A percentile compares a stretch with the other conserved stretches of the same genome.
These are phyloP conservation scores for Magnaporthiopsis incrustans DNA, from an alignment of 2,329 filamentous ascomycete species.

Conservation along the genomic window DNA sequence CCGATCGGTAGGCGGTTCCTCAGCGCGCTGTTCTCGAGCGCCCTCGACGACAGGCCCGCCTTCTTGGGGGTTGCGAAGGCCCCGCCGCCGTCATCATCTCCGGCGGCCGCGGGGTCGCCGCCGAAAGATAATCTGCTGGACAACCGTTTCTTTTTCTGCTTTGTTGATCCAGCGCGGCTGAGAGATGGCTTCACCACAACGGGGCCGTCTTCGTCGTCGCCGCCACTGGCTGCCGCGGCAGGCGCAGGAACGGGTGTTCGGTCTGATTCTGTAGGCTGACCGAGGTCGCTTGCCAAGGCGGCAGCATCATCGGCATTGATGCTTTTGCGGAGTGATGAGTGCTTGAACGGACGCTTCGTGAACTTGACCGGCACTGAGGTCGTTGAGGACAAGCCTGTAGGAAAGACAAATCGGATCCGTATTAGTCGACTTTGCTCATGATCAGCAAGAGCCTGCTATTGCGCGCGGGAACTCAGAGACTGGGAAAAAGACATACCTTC, in stretches of 20 bases:
- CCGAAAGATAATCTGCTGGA: slow-evolving; percentile 71
- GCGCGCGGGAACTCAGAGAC: background rate
- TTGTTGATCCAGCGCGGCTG: slow-evolving; percentile 38
- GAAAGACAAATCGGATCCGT: slow-evolving; percentile 15
- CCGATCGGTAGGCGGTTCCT: slow-evolving; percentile 29
- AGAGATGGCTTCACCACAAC: slow-evolving; percentile 41
- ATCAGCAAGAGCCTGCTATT: slow-evolving; percentile 14
- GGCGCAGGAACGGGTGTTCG: background rate
- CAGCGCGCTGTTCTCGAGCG: slow-evolving; percentile 28
- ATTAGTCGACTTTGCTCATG: slow-evolving; percentile 23
- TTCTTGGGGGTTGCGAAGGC: slow-evolving; percentile 45
- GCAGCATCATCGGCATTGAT: slow-evolving; percentile 38
- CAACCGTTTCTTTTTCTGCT: slow-evolving; percentile 60
- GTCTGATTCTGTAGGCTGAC: background rate
- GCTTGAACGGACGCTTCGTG: slow-evolving; percentile 45
- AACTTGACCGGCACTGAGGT: slow-evolving; percentile 33
- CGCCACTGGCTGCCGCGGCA: slow-evolving; percentile 19
- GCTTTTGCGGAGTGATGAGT: slow-evolving; percentile 50
- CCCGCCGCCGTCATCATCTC: slow-evolving; percentile 38
- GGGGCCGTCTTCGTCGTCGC: slow-evolving; percentile 37
- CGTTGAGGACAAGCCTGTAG: background rate
- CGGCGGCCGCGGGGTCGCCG: slow-evolving; percentile 38
- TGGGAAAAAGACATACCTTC: slow-evolving; percentile 27
- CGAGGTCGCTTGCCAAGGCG: slow-evolving; percentile 9
- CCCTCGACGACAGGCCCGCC: slow-evolving; percentile 25